Conservation (phyloP, 2,329 filamentous ascomycete genomes). For the Aureobasidium sp. region DNA sequence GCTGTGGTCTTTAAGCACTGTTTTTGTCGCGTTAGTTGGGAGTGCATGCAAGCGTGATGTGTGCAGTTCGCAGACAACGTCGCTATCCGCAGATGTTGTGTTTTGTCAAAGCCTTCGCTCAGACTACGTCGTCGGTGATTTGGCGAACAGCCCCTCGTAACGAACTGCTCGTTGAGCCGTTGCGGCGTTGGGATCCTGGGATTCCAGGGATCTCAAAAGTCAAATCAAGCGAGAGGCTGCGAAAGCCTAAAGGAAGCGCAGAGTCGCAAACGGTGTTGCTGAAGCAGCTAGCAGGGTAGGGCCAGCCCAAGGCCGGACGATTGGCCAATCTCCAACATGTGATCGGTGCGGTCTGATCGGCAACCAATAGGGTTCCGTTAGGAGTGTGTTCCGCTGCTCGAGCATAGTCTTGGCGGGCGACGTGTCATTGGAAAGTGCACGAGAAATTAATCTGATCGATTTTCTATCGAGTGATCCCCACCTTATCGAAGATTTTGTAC, state of each 20-base stretch:
- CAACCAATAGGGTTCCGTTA: background rate
- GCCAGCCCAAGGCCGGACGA: background rate
- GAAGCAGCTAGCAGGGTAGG: background rate
- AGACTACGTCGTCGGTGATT: no score
- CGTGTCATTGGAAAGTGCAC: background rate
- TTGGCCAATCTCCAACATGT: background rate
- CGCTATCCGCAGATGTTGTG: background rate
- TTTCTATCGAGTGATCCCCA: background rate
- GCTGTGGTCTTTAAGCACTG: background rate
- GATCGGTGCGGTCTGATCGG: background rate
- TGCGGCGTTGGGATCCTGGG: background rate
- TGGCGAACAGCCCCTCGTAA: no score
- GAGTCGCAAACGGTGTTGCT: background rate
- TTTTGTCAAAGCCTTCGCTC: background rate
- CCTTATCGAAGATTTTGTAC: background rate
- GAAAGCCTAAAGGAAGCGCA: background rate
- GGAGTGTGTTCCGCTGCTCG: background rate
- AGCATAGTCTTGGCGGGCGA: background rate
- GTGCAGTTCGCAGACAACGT: no score
- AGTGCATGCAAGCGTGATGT: background rate
- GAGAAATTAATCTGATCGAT: background rate
- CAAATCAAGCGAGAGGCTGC: background rate
- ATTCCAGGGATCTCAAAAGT: background rate
- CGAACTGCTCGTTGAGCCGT: background rate
- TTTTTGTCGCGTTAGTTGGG: background rate